A percentile compares a stretch with the other conserved stretches of the same genome.
Evolutionary conservation across 1,284 basidiomycete genomes (phyloP).

Genomic region (Ustilago trichophora): DNA sequence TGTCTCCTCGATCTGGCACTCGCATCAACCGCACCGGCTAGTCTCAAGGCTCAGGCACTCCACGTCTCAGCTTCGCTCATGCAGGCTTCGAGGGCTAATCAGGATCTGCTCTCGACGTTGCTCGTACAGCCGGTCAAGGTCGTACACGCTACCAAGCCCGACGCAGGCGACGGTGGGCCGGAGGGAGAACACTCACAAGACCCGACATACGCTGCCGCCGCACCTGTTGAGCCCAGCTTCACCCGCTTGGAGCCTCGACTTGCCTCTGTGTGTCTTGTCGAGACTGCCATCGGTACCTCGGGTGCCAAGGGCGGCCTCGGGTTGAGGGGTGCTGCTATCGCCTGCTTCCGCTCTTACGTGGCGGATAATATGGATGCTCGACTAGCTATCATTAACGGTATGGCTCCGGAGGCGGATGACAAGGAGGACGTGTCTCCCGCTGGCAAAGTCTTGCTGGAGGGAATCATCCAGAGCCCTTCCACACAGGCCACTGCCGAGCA

Average conservation of each 20-base stretch:
- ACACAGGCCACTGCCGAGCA: slow-evolving; percentile 23
- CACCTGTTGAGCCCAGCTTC: slow-evolving; percentile 23
- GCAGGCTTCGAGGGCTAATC: slow-evolving; percentile 67
- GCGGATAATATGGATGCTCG: slow-evolving; percentile 67
- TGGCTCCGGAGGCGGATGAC: slow-evolving; percentile 44
- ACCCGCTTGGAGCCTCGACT: slow-evolving; percentile 42
- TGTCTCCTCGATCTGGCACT: slow-evolving; percentile 87
- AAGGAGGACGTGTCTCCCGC: slow-evolving; percentile 64
- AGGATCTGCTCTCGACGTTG: slow-evolving; percentile 68
- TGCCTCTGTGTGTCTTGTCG: slow-evolving; percentile 45
- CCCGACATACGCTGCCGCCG: not conserved
- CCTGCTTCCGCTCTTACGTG: slow-evolving; percentile 61
- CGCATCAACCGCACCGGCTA: slow-evolving; percentile 87
- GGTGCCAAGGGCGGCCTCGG: slow-evolving; percentile 48
- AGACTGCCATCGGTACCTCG: slow-evolving; percentile 48
- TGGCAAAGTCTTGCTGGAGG: slow-evolving; percentile 70
- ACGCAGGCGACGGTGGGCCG: not conserved
- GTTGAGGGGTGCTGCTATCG: slow-evolving; percentile 56
- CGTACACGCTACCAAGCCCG: slow-evolving; percentile 11
- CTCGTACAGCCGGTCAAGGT: slow-evolving; percentile 51
- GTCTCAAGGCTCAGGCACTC: slow-evolving; percentile 77
- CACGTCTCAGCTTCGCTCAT: slow-evolving; percentile 73
- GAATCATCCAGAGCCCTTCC: slow-evolving; percentile 68
- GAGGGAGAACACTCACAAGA: slow-evolving; percentile 13
- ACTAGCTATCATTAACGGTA: slow-evolving; percentile 71